These are phyloP conservation scores for Coelastrella sp. DNA, from an alignment of 139 green algal species.

Conservation along the genomic window DNA sequence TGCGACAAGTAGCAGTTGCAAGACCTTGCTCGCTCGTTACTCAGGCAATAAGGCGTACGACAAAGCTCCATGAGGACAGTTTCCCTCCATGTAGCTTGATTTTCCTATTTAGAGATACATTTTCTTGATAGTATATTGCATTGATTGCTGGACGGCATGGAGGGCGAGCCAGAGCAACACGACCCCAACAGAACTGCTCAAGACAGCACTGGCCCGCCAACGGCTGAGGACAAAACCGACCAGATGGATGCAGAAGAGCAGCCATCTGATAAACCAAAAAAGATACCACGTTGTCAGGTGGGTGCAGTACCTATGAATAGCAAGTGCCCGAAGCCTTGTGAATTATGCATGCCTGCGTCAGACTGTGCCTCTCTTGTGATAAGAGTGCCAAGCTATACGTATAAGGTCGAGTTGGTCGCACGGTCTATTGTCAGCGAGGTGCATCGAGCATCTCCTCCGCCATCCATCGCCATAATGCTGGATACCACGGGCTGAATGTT, in stretches of 20 bases:
- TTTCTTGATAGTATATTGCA: no score
- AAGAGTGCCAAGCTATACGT: no score
- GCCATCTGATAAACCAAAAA: slow-evolving; percentile 10
- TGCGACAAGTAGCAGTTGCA: background rate
- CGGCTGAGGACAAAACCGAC: background rate
- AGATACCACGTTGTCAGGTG: slow-evolving; percentile 25
- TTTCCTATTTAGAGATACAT: no score
- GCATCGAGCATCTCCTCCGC: no score
- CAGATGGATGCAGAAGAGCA: background rate
- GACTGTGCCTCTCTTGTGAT: no score
- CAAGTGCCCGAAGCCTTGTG: background rate
- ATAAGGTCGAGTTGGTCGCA: no score
- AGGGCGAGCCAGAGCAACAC: background rate
- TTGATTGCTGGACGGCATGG: background rate
- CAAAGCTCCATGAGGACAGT: background rate
- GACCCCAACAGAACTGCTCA: background rate
- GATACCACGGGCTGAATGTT: no score
- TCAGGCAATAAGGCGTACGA: background rate
- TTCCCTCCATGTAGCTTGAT: no score
- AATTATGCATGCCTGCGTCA: background rate
- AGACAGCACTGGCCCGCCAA: background rate
- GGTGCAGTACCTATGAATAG: background rate
- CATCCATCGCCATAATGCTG: no score
- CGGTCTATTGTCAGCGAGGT: no score
- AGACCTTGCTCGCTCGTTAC: background rate